Evolutionary conservation across 495 filamentous ascomycete genomes (phyloP).

Genomic region (Trichoderma virens): DNA sequence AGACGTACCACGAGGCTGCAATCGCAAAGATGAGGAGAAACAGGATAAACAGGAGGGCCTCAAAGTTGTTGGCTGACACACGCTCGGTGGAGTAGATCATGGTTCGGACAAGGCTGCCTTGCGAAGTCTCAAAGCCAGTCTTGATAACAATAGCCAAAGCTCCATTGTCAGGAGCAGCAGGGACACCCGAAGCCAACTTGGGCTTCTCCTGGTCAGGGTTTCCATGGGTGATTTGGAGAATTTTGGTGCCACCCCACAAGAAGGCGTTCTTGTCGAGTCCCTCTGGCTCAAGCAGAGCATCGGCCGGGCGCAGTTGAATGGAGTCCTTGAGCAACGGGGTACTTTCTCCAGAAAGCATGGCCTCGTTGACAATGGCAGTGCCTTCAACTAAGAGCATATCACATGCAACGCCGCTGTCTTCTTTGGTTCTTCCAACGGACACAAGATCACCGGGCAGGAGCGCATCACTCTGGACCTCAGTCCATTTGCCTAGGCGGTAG

Average conservation of each 20-base stretch:
- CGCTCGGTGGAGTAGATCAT: conserved; percentile 99
- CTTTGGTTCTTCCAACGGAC: conserved; percentile 89
- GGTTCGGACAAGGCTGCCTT: conserved; percentile 92
- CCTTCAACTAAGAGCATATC: conserved; percentile 95
- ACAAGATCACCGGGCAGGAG: conserved; percentile 94
- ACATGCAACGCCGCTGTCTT: conserved; percentile 93
- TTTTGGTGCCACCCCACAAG: conserved; percentile 94
- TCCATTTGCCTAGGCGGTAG: conserved; percentile 77
- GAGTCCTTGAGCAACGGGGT: conserved; percentile 96
- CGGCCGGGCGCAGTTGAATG: conserved; percentile 77
- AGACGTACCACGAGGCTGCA: conserved; percentile 99
- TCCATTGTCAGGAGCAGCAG: conserved; percentile 74
- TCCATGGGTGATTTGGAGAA: conserved; percentile 85
- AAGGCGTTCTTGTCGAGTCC: conserved; percentile 94
- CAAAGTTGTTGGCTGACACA: conserved; percentile 92
- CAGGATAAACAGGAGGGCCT: conserved; percentile 91
- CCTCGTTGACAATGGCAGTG: conserved; percentile 96
- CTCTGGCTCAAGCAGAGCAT: conserved; percentile 81
- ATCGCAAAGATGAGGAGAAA: conserved; percentile 95
- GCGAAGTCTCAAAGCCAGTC: conserved; percentile 97
- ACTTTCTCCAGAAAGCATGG: conserved; percentile 97
- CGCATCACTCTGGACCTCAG: conserved; percentile 84
- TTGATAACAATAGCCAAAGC: conserved; percentile 91
- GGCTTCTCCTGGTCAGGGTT: conserved; percentile 64
- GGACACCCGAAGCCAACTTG: conserved; percentile 63